Conservation (phyloP, 2,329 filamentous ascomycete species). For the Geosmithia putterillii region DNA sequence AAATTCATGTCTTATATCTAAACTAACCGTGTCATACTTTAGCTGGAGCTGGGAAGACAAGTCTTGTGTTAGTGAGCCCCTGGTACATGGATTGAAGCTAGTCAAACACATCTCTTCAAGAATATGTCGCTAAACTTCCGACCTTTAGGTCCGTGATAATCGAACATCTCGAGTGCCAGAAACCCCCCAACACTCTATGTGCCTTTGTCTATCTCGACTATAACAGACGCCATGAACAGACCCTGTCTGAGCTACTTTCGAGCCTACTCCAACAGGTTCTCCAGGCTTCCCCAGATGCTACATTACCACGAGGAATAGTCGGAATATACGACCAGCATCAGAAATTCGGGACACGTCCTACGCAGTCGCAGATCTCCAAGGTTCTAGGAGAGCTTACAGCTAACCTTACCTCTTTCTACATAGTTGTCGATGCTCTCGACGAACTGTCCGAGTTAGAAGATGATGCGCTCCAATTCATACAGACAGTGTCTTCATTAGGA, state of each 20-base stretch:
- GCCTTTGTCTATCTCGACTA: not conserved
- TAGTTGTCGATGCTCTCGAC: not conserved
- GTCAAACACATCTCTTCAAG: not conserved
- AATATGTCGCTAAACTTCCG: too few species aligned
- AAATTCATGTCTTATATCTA: not conserved
- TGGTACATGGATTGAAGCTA: not conserved
- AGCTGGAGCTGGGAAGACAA: not conserved
- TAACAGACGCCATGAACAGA: not conserved
- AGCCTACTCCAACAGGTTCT: not conserved
- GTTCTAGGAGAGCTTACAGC: not conserved
- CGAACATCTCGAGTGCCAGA: not conserved
- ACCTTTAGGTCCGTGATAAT: not conserved
- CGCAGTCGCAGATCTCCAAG: not conserved
- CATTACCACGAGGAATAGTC: not conserved
- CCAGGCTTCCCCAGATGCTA: not conserved
- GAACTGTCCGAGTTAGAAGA: not conserved
- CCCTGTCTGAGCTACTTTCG: not conserved
- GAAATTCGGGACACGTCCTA: not conserved
- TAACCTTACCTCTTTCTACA: not conserved
- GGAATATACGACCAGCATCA: not conserved
- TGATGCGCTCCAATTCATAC: not conserved
- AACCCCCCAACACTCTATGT: not conserved
- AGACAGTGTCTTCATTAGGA: not conserved
- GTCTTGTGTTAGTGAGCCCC: not conserved
- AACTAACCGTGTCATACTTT: not conserved